Conservation (phyloP, 164 flowering plant genomes). For the Piper longum region DNA sequence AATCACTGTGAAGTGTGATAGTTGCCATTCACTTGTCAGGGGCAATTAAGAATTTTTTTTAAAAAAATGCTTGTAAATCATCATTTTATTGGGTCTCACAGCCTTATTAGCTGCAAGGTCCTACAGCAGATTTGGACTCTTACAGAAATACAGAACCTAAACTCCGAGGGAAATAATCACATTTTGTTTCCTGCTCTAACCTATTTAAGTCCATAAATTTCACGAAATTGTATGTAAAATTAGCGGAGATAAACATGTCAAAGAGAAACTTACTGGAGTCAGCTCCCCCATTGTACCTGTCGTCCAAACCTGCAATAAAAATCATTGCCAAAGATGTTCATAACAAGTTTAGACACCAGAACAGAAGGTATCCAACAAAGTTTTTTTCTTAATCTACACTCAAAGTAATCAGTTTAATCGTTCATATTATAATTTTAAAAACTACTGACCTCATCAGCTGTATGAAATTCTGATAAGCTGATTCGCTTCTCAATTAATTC, state of each 20-base stretch:
- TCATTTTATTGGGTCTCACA: background rate
- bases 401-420: no score
- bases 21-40: no score
- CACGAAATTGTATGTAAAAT: background rate
- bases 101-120: background rate
- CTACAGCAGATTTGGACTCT: background rate
- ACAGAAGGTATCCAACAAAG: no score
- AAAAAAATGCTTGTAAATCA: background rate
- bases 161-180: background rate
- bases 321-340: background rate
- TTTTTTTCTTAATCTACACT: no score
- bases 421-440: no score
- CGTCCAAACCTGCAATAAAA: constrained; percentile 64
- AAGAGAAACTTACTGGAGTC: constrained; percentile 54
- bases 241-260: background rate
- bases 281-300: constrained; percentile 99
- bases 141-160: background rate
- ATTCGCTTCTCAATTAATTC: constrained; percentile 66
- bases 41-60: no score
- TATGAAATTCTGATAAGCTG: constrained; percentile 92
- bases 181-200: no score
- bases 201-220: no score
- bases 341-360: background rate
- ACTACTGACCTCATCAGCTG: constrained; percentile 79
- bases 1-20: no score